Percentiles rank a stretch among this genome's conserved stretches.
These are phyloP conservation scores for Sequoiadendron giganteum DNA, from an alignment of 75 land plant genomes.

Conservation along the genomic window DNA sequence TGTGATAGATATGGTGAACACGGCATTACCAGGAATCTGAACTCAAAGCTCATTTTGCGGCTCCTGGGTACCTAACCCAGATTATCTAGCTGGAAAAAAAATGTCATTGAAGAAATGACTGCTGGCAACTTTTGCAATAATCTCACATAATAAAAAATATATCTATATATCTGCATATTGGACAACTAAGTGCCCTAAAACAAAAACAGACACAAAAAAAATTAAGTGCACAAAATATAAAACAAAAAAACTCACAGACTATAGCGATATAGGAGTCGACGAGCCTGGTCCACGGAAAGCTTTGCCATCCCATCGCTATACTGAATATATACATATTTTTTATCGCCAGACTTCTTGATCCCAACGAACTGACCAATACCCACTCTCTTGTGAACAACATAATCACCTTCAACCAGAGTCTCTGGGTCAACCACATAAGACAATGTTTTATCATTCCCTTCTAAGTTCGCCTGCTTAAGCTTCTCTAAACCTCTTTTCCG, in stretches of 20 bases:
- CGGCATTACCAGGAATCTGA: no score
- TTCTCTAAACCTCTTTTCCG: conserved; percentile 73
- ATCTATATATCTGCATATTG: no score
- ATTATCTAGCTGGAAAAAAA: no score
- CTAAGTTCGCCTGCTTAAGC: conserved; percentile 35
- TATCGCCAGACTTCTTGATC: conserved; percentile 39
- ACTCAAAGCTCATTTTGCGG: no score
- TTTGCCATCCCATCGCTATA: conserved; percentile 98
- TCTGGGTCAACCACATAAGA: conserved; percentile 86
- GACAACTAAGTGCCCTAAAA: no score
- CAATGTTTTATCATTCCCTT: conserved; percentile 13
- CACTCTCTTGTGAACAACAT: conserved; percentile 93
- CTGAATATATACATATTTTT: conserved; percentile 81
- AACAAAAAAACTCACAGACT: conserved; percentile 48
- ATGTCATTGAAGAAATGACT: not conserved
- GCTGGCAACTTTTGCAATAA: not conserved
- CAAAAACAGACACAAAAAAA: no score
- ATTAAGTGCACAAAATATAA: no score
- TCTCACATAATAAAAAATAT: no score
- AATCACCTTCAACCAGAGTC: conserved; percentile 73
- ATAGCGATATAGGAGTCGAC: conserved; percentile 82
- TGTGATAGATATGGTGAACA: no score
- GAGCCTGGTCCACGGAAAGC: conserved; percentile 82
- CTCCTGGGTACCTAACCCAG: no score
- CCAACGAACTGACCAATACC: conserved; percentile 88